A percentile compares a stretch with the other conserved stretches of the same genome.
Conservation (phyloP, 75 land plant species). For the Sequoiadendron giganteum region DNA sequence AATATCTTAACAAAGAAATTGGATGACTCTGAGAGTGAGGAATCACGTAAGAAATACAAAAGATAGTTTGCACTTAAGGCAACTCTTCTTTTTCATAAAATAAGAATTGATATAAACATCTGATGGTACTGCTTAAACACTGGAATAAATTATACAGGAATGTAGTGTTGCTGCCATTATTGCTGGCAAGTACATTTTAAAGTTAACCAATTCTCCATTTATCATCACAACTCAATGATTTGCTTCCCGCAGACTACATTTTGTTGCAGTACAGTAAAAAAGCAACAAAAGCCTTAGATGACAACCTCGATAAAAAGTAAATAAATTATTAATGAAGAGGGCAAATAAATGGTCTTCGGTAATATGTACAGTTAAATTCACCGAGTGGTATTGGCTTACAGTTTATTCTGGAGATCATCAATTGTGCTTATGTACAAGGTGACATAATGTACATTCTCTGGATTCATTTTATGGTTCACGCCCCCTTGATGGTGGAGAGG, state of each 20-base stretch:
- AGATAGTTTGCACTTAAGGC: not conserved
- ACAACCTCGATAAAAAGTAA: not conserved
- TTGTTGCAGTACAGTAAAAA: not conserved
- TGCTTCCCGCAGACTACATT: not conserved
- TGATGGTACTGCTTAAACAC: not conserved
- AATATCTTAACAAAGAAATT: not conserved
- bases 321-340: not conserved
- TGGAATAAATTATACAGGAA: not conserved
- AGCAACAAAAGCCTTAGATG: slow-evolving; percentile 1
- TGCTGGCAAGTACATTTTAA: not conserved
- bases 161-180: not conserved
- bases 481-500: slow-evolving; percentile 26
- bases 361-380: not conserved
- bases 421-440: not conserved
- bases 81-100: not conserved
- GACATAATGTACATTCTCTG: not conserved
- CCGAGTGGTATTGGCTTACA: not conserved
- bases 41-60: not conserved
- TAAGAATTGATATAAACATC: not conserved
- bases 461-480: slow-evolving; percentile 5
- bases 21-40: not conserved
- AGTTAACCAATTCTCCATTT: not conserved
- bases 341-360: not conserved
- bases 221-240: not conserved
- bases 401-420: not conserved